phyloP scores from a whole-genome alignment of 768 basidiomycete genomes.

The Kwoniella dejecticola region DNA sequence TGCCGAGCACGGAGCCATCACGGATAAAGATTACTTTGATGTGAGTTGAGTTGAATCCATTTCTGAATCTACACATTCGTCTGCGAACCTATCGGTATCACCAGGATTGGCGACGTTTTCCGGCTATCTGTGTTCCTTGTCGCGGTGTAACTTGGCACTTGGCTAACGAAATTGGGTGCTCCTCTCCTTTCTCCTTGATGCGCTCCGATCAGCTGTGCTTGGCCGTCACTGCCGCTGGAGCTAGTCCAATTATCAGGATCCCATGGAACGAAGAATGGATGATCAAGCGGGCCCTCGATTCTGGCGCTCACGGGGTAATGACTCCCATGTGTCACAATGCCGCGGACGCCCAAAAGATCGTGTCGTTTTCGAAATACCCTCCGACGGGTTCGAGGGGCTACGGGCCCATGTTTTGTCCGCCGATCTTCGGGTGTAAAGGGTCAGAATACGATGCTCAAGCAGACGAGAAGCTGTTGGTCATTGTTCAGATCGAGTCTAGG shows the following conservation, averaged over 20 bases:
- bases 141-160: too few relatives aligned
- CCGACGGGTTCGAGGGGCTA: constrained; percentile 53
- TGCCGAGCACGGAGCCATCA: constrained; percentile 47
- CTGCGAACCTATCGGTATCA: too few relatives aligned
- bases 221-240: constrained; percentile 41
- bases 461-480: constrained; percentile 50
- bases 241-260: constrained; percentile 55
- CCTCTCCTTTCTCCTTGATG: too few relatives aligned
- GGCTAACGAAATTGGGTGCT: too few relatives aligned
- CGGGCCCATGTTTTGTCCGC: constrained; percentile 54
- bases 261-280: constrained; percentile 50
- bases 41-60: constrained; percentile 22
- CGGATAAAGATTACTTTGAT: constrained; percentile 41
- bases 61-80: too few relatives aligned
- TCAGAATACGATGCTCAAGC: constrained; percentile 48
- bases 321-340: constrained; percentile 53
- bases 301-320: constrained; percentile 56
- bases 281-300: constrained; percentile 56
- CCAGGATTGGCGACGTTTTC: too few relatives aligned
- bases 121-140: too few relatives aligned
- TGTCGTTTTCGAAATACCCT: constrained; percentile 53
- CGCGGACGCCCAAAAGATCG: constrained; percentile 52
- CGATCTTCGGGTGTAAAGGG: constrained; percentile 43
- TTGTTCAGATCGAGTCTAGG: constrained; percentile 55
- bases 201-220: constrained; percentile 43